A percentile compares a stretch with the other conserved stretches of the same genome.
These are phyloP conservation scores for Aspergillus uvarum DNA, from an alignment of 2,329 filamentous ascomycete genomes.

Conservation along the genomic window DNA sequence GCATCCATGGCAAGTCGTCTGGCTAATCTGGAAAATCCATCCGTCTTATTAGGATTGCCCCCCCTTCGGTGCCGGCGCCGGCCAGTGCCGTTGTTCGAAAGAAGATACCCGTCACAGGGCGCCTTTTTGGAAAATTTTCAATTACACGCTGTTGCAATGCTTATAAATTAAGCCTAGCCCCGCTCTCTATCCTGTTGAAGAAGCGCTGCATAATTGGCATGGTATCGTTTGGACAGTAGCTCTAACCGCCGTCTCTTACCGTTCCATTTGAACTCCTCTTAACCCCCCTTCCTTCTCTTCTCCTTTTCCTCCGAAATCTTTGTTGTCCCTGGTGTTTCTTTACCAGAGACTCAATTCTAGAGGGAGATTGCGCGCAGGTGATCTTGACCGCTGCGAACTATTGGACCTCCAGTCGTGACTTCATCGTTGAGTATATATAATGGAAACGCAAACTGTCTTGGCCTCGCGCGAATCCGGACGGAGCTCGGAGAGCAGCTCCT, in stretches of 20 bases:
- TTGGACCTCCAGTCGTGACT: background rate
- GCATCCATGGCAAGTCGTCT: constrained; percentile 22
- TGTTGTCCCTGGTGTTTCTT: background rate
- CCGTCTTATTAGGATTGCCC: constrained; percentile 19
- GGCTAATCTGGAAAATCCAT: constrained; percentile 17
- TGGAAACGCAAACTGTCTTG: constrained; percentile 22
- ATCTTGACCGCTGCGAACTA: background rate
- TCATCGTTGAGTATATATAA: background rate
- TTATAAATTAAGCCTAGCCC: constrained; percentile 23
- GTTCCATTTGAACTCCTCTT: background rate
- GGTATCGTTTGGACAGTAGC: constrained; percentile 8
- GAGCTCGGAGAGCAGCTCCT: constrained; percentile 31
- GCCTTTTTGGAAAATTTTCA: constrained; percentile 11
- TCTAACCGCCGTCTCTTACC: constrained; percentile 2
- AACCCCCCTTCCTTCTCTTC: background rate
- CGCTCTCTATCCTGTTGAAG: constrained; percentile 10
- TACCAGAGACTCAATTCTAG: background rate
- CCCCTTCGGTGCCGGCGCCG: constrained; percentile 11
- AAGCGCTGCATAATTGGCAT: constrained; percentile 9
- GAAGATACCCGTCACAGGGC: constrained; percentile 2
- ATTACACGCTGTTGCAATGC: constrained; percentile 8
- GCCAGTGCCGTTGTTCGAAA: constrained; percentile 7
- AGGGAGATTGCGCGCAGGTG: background rate
- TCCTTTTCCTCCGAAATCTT: background rate
- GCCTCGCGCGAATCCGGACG: constrained; percentile 26